Evolutionary conservation across 208 protist genomes (phyloP).

Genomic region (Leishmania aethiopica): DNA sequence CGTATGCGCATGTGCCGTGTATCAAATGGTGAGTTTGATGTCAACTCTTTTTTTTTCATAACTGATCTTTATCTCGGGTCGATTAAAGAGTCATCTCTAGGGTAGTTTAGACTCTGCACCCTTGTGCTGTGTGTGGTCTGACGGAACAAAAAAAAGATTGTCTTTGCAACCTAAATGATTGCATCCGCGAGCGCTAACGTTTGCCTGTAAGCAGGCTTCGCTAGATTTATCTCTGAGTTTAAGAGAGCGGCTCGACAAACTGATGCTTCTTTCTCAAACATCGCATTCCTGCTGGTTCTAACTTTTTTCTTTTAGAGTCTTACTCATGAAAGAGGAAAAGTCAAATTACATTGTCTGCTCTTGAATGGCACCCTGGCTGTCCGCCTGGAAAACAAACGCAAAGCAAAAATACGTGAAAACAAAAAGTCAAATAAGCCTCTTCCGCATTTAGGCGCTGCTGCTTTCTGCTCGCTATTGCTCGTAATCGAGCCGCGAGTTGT

Average conservation of each 20-base stretch:
- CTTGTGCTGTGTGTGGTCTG: not conserved
- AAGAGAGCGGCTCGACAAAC: not conserved
- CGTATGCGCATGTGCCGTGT: not conserved
- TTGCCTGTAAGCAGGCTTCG: not conserved
- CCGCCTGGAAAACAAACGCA: not conserved
- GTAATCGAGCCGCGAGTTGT: not conserved
- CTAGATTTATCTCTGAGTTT: not conserved
- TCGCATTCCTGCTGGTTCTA: not conserved
- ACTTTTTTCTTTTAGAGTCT: conserved; percentile 9
- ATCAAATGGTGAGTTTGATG: not conserved
- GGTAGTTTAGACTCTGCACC: not conserved
- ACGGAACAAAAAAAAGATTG: not conserved
- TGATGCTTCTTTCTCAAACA: not conserved
- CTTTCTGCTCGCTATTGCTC: not conserved
- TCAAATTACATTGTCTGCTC: not conserved
- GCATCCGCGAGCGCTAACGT: too few species aligned
- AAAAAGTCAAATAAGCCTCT: not conserved
- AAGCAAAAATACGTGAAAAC: not conserved
- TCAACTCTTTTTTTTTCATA: conserved; percentile 17
- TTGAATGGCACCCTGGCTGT: not conserved
- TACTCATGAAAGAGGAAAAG: not conserved
- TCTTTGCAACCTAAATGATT: too few species aligned
- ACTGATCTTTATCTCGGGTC: not conserved
- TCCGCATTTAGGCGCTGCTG: not conserved
- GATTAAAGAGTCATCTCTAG: not conserved